Evolutionary conservation across 805 yeast species (phyloP), one percentile per base, ranked within the genome.

Genomic region (Cephaloascus albidus): DNA sequence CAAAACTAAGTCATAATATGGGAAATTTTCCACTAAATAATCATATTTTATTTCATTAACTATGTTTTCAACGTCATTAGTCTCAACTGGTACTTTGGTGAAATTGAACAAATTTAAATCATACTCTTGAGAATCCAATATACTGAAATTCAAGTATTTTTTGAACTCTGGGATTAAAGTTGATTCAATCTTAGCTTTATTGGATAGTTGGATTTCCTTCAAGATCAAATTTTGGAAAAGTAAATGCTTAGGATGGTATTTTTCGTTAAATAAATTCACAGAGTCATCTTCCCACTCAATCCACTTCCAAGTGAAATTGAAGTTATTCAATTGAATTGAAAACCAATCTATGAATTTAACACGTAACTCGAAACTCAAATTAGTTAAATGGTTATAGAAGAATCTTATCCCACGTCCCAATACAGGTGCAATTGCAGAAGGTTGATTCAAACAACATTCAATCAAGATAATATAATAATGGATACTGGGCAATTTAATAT

Each of bases 241-340:
- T 36, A 72, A 74, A 45, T 75, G 70, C 47, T 76, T 78, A 10
- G 97, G 96, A 53, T 85, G 89, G 51, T 74, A 78, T 27, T 63
- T 56, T 28, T 72, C 63, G 10, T 65, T 57, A 5, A 64, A 59
- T 36, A 65, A 70, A 36, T 55, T 57, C n/a, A 55, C 50, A 0
- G 81, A 70, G 50, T 80, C 85, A 2, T 58, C 61, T 20, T 72
- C 76, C 98, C 98, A 93, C 58, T 89, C 97, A 45, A 76, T 78
- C 98, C 98, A 93, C 54, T 88, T 87, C 99, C 99, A 93, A 30
- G 89, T 85, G 61, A 86, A 93, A 41, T 84, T 88, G 58, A 90
- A 93, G 55, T 90, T 93, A 51, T 95, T 84, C 57, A 93, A 75
- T 60, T 93, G 98, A 40, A 85, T 81, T 1, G 95, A 72, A 67